Percentiles rank a stretch among this genome's conserved stretches.
phyloP scores from a whole-genome alignment of 148 eudicot genomes.

The Vaccinium vitisidaea region DNA sequence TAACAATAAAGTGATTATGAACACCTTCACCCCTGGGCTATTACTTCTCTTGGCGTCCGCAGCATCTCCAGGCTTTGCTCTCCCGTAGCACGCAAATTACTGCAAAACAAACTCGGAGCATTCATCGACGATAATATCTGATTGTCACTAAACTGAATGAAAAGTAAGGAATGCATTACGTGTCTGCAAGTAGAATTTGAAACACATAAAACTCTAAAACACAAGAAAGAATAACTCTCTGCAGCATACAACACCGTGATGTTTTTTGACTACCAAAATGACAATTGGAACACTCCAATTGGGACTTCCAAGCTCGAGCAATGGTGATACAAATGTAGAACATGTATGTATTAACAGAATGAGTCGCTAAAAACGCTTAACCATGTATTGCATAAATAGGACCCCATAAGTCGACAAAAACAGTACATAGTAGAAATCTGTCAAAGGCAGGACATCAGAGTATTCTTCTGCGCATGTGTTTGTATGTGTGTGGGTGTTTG shows the following conservation, averaged over 20 bases:
- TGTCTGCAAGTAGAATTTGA: constrained; percentile 1
- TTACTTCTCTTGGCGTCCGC: neutral
- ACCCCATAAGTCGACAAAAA: neutral
- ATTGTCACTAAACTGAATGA: too few relatives aligned
- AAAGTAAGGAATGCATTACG: neutral
- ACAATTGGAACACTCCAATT: constrained; percentile 2
- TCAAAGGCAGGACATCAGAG: neutral
- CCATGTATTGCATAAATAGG: neutral
- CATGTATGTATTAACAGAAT: neutral
- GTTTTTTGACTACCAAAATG: neutral
- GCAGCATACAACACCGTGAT: neutral
- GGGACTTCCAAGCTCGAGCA: neutral
- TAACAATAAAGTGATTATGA: neutral
- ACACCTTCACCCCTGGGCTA: neutral
- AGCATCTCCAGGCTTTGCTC: neutral
- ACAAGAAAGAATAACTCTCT: neutral
- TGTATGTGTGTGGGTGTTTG: neutral
- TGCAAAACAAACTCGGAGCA: neutral
- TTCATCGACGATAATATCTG: neutral
- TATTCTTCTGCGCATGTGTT: neutral
- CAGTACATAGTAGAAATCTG: neutral
- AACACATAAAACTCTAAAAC: neutral
- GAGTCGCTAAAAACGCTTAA: neutral
- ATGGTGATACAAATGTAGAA: neutral
- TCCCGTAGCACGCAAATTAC: neutral